These are phyloP conservation scores for Pseudopithomyces maydicus DNA, from an alignment of 2,329 filamentous ascomycete genomes.

Conservation along the genomic window DNA sequence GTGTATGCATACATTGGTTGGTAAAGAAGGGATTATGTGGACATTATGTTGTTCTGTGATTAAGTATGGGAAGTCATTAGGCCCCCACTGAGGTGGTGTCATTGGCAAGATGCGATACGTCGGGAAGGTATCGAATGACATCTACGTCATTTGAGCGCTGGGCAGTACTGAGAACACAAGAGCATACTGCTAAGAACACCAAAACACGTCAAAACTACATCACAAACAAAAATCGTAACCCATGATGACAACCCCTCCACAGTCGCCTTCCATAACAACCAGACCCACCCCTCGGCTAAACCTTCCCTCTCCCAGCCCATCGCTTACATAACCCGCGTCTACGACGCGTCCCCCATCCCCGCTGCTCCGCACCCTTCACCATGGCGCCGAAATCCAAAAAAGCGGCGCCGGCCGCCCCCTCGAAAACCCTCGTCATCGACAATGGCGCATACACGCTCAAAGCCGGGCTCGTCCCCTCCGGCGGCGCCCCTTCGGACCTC, in stretches of 20 bases:
- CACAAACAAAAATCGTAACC: no score
- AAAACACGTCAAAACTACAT: no score
- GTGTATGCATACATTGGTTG: background rate
- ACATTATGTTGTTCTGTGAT: background rate
- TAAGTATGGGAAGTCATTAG: background rate
- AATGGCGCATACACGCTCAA: constrained; percentile 94
- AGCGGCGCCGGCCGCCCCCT: constrained; percentile 20
- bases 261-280: no score
- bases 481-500: constrained; percentile 35
- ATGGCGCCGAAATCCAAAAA: constrained; percentile 43
- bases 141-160: no score
- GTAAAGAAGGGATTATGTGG: background rate
- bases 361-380: background rate
- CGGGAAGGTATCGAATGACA: no score
- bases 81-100: background rate
- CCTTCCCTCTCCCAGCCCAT: background rate
- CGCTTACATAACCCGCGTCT: background rate
- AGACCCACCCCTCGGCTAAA: background rate
- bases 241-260: no score
- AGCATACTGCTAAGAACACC: no score
- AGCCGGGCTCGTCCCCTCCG: constrained; percentile 69
- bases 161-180: no score
- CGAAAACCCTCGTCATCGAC: constrained; percentile 79
- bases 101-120: no score
- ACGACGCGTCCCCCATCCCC: background rate